phyloP scores from a whole-genome alignment of 768 basidiomycete species.

The Artomyces pyxidatus region DNA sequence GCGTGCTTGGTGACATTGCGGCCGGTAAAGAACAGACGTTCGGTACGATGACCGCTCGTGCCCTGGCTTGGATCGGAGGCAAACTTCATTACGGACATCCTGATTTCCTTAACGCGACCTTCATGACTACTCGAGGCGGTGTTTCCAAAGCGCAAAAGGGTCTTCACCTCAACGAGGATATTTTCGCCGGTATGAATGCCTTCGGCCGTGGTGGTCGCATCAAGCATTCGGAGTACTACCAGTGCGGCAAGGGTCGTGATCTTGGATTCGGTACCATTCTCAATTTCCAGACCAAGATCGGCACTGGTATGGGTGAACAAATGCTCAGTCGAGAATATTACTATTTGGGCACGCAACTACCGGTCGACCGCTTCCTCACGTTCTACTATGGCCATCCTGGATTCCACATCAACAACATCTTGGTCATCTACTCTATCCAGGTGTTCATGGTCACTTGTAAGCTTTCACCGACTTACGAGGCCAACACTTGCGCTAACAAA shows the following conservation, averaged over 20 bases:
- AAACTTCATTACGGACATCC: slow-evolving; percentile 99
- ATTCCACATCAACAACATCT: slow-evolving; percentile 99
- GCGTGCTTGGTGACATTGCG: slow-evolving; percentile 96
- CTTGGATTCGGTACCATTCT: slow-evolving; percentile 98
- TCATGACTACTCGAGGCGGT: slow-evolving; percentile 98
- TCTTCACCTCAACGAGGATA: slow-evolving; percentile 97
- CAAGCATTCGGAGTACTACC: slow-evolving; percentile 99
- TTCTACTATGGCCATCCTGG: slow-evolving; percentile 99
- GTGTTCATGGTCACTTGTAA: slow-evolving; percentile 92
- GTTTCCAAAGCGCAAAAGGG: slow-evolving; percentile 99
- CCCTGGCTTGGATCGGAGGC: slow-evolving; percentile 94
- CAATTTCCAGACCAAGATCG: slow-evolving; percentile 99
- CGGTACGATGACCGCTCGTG: slow-evolving; percentile 95
- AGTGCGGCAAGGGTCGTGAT: slow-evolving; percentile 98
- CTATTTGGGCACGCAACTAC: slow-evolving; percentile 95
- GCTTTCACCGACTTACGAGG: slow-evolving; percentile 25
- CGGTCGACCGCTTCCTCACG: slow-evolving; percentile 96
- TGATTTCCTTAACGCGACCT: slow-evolving; percentile 96
- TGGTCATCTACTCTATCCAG: slow-evolving; percentile 97
- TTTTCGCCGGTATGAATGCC: slow-evolving; percentile 99
- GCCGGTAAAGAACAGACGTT: slow-evolving; percentile 99
- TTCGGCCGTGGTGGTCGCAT: slow-evolving; percentile 97
- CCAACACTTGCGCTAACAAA: background rate
- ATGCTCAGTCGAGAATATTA: slow-evolving; percentile 99
- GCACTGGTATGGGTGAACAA: slow-evolving; percentile 99